A percentile compares a stretch with the other conserved stretches of the same genome.
Conservation (phyloP, 2,329 filamentous ascomycete species). For the Diplodia mutila region DNA sequence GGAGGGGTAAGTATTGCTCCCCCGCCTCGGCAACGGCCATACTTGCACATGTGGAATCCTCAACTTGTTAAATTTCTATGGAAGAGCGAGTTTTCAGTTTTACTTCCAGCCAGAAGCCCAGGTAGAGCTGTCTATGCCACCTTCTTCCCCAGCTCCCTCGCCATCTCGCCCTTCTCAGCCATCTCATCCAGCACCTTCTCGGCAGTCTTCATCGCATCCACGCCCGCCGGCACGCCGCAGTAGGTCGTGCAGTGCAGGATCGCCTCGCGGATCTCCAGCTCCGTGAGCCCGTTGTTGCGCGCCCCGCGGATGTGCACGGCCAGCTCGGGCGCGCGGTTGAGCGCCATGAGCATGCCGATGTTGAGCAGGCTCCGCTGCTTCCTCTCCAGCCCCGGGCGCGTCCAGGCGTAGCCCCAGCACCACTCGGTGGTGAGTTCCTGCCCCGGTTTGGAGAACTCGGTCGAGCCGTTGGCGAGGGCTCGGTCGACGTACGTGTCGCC, state of each 20-base stretch:
- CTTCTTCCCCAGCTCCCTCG: conserved; percentile 56
- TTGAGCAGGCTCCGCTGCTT: conserved; percentile 55
- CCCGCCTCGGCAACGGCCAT: not conserved
- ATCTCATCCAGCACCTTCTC: conserved; percentile 58
- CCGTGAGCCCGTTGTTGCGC: conserved; percentile 62
- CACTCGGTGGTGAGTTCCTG: conserved; percentile 67
- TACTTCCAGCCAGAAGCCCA: too few species aligned
- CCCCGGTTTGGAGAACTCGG: conserved; percentile 62
- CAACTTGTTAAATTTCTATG: too few species aligned
- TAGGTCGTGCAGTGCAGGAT: conserved; percentile 56
- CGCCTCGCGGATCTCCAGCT: conserved; percentile 49
- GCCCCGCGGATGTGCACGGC: conserved; percentile 57
- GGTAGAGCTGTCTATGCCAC: not conserved
- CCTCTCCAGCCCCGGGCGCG: conserved; percentile 54
- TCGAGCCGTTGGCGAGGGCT: conserved; percentile 56
- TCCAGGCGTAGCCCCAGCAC: conserved; percentile 68
- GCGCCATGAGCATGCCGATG: conserved; percentile 66
- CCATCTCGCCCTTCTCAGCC: conserved; percentile 50
- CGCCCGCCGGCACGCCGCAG: conserved; percentile 58
- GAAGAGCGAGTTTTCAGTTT: too few species aligned
- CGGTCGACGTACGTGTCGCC: conserved; percentile 65
- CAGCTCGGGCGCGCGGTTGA: conserved; percentile 63
- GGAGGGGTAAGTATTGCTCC: not conserved
- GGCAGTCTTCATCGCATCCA: conserved; percentile 59
- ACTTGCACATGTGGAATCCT: not conserved